A percentile compares a stretch with the other conserved stretches of the same genome.
Evolutionary conservation across 169 alveolate species (phyloP).

Genomic region (Cryptosporidium xiaoi): DNA sequence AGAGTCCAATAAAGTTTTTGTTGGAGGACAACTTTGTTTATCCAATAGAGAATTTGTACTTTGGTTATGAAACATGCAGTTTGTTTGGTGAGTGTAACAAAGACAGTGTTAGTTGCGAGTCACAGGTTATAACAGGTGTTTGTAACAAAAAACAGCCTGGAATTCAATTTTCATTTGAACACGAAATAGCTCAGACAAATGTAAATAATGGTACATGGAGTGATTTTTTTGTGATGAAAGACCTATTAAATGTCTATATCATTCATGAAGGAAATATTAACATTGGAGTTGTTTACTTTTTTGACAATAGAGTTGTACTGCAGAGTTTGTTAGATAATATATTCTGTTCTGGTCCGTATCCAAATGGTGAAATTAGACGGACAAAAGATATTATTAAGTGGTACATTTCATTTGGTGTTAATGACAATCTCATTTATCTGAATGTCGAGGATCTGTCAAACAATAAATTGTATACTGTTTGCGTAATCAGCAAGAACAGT

Average conservation of each 20-base stretch:
- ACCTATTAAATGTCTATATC: background rate
- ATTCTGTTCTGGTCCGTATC: conserved; percentile 58
- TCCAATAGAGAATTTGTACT: conserved; percentile 1
- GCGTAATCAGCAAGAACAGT: background rate
- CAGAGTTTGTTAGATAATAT: background rate
- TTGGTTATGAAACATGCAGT: conserved; percentile 9
- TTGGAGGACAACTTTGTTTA: background rate
- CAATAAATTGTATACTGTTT: conserved; percentile 7
- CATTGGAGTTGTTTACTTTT: conserved; percentile 16
- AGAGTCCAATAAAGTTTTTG: conserved; percentile 1
- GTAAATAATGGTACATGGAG: conserved; percentile 64
- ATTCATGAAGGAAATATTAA: background rate
- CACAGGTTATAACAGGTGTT: conserved; percentile 16
- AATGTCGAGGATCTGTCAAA: conserved; percentile 1
- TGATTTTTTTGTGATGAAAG: conserved; percentile 1
- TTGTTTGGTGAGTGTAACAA: conserved; percentile 7
- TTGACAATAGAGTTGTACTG: conserved; percentile 15
- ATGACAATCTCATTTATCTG: conserved; percentile 31
- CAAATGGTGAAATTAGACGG: background rate
- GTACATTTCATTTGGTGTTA: conserved; percentile 22
- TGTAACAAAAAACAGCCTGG: conserved; percentile 45
- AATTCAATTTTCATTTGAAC: conserved; percentile 7
- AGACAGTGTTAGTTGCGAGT: background rate
- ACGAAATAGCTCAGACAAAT: conserved; percentile 31
- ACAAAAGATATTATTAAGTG: background rate